Conservation (phyloP, 2,329 filamentous ascomycete species). For the Neobulgaria alba region DNA sequence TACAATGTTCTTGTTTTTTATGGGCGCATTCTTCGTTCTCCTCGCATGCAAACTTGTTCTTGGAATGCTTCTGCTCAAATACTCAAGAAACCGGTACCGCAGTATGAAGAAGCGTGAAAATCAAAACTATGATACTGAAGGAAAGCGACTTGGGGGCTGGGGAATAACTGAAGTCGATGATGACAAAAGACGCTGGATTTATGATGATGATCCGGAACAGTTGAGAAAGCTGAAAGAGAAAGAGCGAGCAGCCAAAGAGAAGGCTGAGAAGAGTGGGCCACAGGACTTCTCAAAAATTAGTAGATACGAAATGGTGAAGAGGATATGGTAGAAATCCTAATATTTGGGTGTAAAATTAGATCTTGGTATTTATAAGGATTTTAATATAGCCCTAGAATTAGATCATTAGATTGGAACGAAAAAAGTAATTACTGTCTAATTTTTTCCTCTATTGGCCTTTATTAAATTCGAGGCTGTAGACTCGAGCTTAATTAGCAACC, state of each 20-base stretch:
- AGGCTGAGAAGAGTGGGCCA: conserved; percentile 39
- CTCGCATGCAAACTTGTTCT: conserved; percentile 78
- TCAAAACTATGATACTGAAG: conserved; percentile 57
- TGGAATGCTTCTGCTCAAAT: conserved; percentile 78
- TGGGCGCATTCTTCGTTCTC: conserved; percentile 76
- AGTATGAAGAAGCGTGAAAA: conserved; percentile 61
- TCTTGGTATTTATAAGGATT: too few relatives aligned
- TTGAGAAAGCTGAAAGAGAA: conserved; percentile 52
- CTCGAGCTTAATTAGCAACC: too few relatives aligned
- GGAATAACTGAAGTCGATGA: conserved; percentile 84
- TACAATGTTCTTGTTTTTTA: conserved; percentile 81
- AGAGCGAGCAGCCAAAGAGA: conserved; percentile 54
- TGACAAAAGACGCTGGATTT: conserved; percentile 77
- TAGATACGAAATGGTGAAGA: conserved; percentile 93
- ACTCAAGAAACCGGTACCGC: conserved; percentile 69
- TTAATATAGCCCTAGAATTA: too few relatives aligned
- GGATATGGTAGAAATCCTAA: conserved; percentile 96
- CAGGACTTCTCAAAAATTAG: conserved; percentile 59
- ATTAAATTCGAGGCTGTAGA: too few relatives aligned
- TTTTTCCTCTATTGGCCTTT: too few relatives aligned
- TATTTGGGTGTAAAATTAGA: too few relatives aligned
- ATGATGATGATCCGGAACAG: conserved; percentile 72
- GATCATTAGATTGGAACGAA: too few relatives aligned
- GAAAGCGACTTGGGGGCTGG: conserved; percentile 70
- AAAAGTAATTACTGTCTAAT: too few relatives aligned